Percentiles rank a stretch among this genome's conserved stretches.
Conservation (phyloP, 768 basidiomycete species). For the Vishniacozyma victoriae region DNA sequence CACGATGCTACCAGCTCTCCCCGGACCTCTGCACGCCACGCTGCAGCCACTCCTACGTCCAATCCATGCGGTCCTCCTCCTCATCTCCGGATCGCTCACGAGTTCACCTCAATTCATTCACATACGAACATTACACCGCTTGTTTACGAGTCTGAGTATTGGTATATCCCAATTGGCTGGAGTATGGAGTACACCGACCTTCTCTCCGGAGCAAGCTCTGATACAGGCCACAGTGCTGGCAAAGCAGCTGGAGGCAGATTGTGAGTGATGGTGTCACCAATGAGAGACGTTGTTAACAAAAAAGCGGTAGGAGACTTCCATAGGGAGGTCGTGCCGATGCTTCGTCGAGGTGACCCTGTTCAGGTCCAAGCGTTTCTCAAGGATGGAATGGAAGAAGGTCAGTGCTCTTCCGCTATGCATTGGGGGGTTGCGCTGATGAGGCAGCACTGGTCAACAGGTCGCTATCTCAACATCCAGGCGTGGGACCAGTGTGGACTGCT, state of each 20-base stretch:
- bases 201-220: background rate
- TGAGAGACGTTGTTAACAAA: background rate
- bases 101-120: conserved; percentile 26
- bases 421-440: background rate
- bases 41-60: background rate
- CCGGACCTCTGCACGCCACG: background rate
- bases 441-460: conserved; percentile 28
- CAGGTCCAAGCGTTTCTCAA: conserved; percentile 7
- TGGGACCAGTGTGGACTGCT: conserved; percentile 14
- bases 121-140: conserved; percentile 19
- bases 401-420: background rate
- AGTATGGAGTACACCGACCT: conserved; percentile 16
- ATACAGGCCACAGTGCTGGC: background rate
- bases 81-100: too few species aligned
- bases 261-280: conserved; percentile 5
- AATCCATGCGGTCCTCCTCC: background rate
- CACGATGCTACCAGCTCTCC: background rate
- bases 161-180: conserved; percentile 31
- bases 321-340: conserved; percentile 8
- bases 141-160: conserved; percentile 24
- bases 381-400: conserved; percentile 14
- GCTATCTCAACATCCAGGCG: conserved; percentile 22
- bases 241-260: conserved; percentile 10
- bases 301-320: conserved; percentile 9
- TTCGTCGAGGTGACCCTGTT: conserved; percentile 5